These are phyloP conservation scores for Misopates orontium DNA, from an alignment of 257 asterid species.

Conservation along the genomic window DNA sequence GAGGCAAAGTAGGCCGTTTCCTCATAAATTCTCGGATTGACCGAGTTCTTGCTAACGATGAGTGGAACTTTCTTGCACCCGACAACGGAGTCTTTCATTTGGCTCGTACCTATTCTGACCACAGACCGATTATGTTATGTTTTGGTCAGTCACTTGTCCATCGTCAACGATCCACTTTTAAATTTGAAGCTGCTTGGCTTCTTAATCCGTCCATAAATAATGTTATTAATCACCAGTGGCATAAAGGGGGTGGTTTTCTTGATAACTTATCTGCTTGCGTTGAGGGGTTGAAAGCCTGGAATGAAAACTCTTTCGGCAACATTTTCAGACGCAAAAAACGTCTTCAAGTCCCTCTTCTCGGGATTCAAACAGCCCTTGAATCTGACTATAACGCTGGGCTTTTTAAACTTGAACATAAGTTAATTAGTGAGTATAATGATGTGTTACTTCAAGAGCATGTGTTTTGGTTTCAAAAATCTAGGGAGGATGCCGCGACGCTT, in stretches of 20 bases:
- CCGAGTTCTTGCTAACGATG: too few species aligned
- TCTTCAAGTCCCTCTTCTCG: too few species aligned
- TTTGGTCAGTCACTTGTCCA: not conserved
- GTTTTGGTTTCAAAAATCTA: too few species aligned
- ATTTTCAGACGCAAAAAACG: not conserved
- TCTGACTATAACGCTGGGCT: too few species aligned
- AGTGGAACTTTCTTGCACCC: too few species aligned
- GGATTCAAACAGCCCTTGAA: too few species aligned
- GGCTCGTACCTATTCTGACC: not conserved
- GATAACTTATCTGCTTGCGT: not conserved
- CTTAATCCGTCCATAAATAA: not conserved
- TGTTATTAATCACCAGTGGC: not conserved
- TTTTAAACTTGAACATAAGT: too few species aligned
- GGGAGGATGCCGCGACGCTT: too few species aligned
- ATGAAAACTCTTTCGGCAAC: not conserved
- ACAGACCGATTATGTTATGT: not conserved
- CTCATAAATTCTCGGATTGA: too few species aligned
- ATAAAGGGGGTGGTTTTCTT: not conserved
- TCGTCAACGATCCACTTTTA: not conserved
- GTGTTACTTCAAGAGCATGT: too few species aligned
- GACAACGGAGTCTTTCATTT: not conserved
- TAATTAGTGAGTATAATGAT: too few species aligned
- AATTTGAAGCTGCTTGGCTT: not conserved
- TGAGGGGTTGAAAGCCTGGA: not conserved
- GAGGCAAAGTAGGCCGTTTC: too few species aligned